Base-by-base conservation (phyloP, 805 yeast species). In the Vanderwaltozyma verrucispora region DNA sequence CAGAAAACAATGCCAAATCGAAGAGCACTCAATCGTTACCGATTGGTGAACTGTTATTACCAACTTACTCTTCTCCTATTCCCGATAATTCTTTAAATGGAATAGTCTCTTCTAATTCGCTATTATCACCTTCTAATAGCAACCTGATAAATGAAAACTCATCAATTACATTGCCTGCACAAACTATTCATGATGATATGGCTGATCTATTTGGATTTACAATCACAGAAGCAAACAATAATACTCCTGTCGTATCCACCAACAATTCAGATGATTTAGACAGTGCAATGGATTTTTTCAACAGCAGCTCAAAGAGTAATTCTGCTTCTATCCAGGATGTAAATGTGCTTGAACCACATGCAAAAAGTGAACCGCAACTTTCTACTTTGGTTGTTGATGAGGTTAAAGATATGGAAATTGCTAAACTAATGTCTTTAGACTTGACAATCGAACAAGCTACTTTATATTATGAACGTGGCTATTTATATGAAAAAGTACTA, bases 321-420 rank as follows among this genome's bases (percentile, higher is more conserved):
- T 14, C 19, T 19, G 27, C 27, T 20, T 28, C 20, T 3, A 28
- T 18, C 3, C 32, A 30, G 6, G 19, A 25, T 15, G 2, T 19
- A 19, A 19, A 27, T 2, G 5, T 8, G 6, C 23, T 23, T 6
- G 12, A 28, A 11, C 12, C 5, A 17, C 13, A 6, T 5, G 11
- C n/a, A 14, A 6, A 23, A 16, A 30, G 7, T 19, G 28, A 14
- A 10, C 19, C 13, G 26, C 44, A 15, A 19, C 31, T 12, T 41
- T 41, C 28, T 14, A 43, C 35, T 9, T 37, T 27, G 16, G 36
- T 53, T 5, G 54, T 54, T 3, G 62, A 58, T 38, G 62, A 58
- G 35, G 54, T 55, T 2, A 52, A 43, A 35, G 63, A 58, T 40
- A 54, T 56, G 61, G 62, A 58, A 38, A 47, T 58, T 10, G 62